Evolutionary conservation across 148 eudicot genomes (phyloP), one percentile per base, ranked within the genome.

Genomic region (Nepenthes mirabilis): DNA sequence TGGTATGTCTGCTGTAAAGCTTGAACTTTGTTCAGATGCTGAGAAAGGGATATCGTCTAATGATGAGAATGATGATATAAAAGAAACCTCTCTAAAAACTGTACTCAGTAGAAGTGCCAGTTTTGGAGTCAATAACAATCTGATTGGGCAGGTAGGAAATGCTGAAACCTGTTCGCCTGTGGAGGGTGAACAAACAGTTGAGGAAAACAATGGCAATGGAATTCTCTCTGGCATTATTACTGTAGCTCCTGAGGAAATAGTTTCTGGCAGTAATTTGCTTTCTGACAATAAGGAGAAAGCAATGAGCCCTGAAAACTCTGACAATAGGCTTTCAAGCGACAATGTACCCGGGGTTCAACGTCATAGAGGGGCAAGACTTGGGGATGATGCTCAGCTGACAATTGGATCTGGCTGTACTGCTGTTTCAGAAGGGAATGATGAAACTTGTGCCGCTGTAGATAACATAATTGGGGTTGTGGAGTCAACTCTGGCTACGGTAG

Each of bases 21-120:
- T 64, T 55, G 67, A 61, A 66, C 48, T 36, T 62, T 66, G 47
- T 65, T 71, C 74, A 47, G 78, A 56, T 64, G 54, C 72, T 61
- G 83, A 73, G 68, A 66, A 61, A 40, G 45, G 6, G 74, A 52
- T 59, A 35, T 14, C 65, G 56, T 34, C 72, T 33, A 70, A 45
- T 52, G 68, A 68, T 54, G 68, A 67, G 45, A 65, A 62, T 68
- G 71, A 63, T 52, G 68, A 48, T 55, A 36, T 55, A 23, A 58
- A 57, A 64, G 72, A 52, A 57, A 62, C 59, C 47, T 60, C 64
- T 54, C 69, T 47, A 64, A 68, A 73, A 58, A 65, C 60, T 37
- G 45, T 9, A 53, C 47, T 69, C 37, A 35, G 33, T 64, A 66
- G 62, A 57, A 33, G 55, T 37, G 62, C 53, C 61, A 74, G 58